A percentile compares a stretch with the other conserved stretches of the same genome.
These are phyloP conservation scores for Neopestalotiopsis sp. DNA, from an alignment of 2,329 filamentous ascomycete genomes.

Conservation along the genomic window DNA sequence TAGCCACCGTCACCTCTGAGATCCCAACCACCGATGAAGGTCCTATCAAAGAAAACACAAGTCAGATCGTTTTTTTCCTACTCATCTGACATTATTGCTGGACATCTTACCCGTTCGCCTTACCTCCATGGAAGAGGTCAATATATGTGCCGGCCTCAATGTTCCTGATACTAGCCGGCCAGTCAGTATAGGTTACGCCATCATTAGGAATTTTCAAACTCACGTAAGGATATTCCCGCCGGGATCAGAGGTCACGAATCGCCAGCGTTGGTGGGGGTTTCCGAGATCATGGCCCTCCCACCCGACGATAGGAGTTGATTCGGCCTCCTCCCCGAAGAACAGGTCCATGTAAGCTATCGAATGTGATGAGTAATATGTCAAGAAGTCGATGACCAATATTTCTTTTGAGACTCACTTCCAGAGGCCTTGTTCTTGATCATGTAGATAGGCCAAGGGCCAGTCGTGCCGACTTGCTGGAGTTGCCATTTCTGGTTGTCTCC, in stretches of 20 bases:
- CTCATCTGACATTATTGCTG: too few species aligned
- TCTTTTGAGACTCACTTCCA: neutral
- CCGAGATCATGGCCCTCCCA: neutral
- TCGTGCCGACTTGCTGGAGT: neutral
- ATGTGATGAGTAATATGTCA: neutral
- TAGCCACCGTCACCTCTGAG: too few species aligned
- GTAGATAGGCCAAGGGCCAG: conserved; percentile 3
- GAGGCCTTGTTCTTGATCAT: neutral
- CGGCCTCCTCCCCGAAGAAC: neutral
- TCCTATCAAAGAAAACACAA: too few species aligned
- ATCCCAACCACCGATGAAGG: too few species aligned
- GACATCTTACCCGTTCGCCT: neutral
- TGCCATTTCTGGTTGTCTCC: neutral
- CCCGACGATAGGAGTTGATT: neutral
- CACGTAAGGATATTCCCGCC: neutral
- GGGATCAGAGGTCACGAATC: neutral
- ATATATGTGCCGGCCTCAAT: neutral
- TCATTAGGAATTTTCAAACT: neutral
- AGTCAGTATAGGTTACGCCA: neutral
- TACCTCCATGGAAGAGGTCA: neutral
- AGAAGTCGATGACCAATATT: too few species aligned
- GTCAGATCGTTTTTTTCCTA: too few species aligned
- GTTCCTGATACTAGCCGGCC: neutral
- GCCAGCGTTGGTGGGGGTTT: neutral
- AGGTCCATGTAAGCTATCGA: neutral